phyloP scores from a whole-genome alignment of 805 yeast genomes.

The Citeromyces matritensis region DNA sequence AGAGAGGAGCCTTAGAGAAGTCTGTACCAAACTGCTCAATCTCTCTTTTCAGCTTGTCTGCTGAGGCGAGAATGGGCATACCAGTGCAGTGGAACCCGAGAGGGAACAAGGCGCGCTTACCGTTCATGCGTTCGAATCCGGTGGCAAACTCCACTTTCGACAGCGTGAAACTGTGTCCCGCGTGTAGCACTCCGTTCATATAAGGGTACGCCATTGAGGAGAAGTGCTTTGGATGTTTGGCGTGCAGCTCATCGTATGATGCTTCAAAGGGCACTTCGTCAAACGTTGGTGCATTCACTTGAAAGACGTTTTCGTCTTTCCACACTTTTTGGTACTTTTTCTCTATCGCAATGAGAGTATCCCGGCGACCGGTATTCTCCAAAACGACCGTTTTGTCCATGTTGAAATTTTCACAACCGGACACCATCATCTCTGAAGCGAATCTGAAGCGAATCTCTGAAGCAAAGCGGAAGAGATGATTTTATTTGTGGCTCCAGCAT shows the following conservation, averaged over 20 bases:
- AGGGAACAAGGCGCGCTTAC: slow-evolving; percentile 86
- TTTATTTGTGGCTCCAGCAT: no score
- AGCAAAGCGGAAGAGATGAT: no score
- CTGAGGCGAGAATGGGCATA: slow-evolving; percentile 94
- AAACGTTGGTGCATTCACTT: slow-evolving; percentile 73
- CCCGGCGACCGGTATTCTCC: slow-evolving; percentile 77
- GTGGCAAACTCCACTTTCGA: slow-evolving; percentile 86
- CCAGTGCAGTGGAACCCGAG: slow-evolving; percentile 99
- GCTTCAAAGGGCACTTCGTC: slow-evolving; percentile 46
- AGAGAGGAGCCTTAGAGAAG: slow-evolving; percentile 53
- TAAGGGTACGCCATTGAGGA: slow-evolving; percentile 97
- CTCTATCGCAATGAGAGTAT: slow-evolving; percentile 79
- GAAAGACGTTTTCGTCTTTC: slow-evolving; percentile 78
- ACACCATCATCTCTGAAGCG: no score
- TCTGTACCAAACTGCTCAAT: slow-evolving; percentile 80
- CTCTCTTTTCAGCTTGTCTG: slow-evolving; percentile 90
- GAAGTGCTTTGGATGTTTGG: slow-evolving; percentile 73
- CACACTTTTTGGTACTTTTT: slow-evolving; percentile 77
- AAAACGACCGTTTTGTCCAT: background rate
- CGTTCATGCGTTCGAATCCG: slow-evolving; percentile 92
- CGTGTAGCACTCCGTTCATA: slow-evolving; percentile 97
- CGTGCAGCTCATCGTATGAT: slow-evolving; percentile 54
- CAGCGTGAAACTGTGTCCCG: slow-evolving; percentile 92
- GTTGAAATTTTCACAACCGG: slow-evolving; percentile 1
- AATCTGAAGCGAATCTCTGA: no score